phyloP scores from a whole-genome alignment of 768 basidiomycete genomes.

The Obba rivulosa region DNA sequence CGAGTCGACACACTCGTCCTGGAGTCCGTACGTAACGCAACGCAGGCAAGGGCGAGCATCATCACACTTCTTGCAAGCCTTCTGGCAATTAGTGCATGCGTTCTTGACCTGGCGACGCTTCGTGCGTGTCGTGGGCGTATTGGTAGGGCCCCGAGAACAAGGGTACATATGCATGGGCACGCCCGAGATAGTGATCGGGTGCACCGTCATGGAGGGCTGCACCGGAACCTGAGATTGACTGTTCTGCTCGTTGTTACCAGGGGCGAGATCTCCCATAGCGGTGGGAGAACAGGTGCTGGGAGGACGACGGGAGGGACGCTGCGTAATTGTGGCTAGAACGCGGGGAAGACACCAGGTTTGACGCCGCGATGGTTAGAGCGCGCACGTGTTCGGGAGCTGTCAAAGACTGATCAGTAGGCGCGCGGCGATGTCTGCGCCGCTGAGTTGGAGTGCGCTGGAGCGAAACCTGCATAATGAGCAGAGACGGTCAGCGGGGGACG shows the following conservation, averaged over 20 bases:
- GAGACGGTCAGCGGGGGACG: neutral
- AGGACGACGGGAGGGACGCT: conserved; percentile 4
- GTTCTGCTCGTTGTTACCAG: conserved; percentile 34
- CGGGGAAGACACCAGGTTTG: neutral
- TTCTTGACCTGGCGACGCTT: conserved; percentile 90
- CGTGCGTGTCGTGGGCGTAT: conserved; percentile 51
- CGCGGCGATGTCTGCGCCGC: too few species aligned
- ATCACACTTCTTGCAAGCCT: conserved; percentile 90
- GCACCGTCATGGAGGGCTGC: conserved; percentile 47
- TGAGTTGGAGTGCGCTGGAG: neutral
- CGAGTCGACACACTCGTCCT: conserved; percentile 85
- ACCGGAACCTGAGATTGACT: conserved; percentile 20
- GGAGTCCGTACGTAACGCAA: conserved; percentile 86
- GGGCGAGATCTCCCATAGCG: conserved; percentile 34
- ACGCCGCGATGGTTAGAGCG: neutral
- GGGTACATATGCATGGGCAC: conserved; percentile 71
- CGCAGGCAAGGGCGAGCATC: conserved; percentile 89
- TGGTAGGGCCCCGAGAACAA: conserved; percentile 44
- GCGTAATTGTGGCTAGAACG: conserved; percentile 5
- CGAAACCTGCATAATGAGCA: neutral
- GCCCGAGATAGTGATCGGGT: conserved; percentile 44
- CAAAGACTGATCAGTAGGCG: too few species aligned
- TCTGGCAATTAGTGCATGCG: conserved; percentile 87
- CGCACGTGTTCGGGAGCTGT: too few species aligned
- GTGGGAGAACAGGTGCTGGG: conserved; percentile 23